phyloP scores from a whole-genome alignment of 805 yeast genomes.

The Kuraishia ogatae region DNA sequence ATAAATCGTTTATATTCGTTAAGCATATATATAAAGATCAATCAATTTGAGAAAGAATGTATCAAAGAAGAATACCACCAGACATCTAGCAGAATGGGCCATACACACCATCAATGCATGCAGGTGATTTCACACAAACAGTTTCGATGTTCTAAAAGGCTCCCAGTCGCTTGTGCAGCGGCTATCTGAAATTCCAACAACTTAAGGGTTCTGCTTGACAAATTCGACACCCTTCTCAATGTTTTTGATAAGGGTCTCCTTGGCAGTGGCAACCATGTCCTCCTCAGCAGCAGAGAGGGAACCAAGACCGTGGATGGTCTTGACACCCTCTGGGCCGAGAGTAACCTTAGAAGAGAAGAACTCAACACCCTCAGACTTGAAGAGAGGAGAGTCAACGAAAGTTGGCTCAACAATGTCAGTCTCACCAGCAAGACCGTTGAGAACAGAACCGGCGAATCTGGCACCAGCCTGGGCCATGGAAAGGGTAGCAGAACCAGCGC shows the following conservation, averaged over 20 bases:
- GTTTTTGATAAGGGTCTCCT: conserved; percentile 85
- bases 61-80: conserved; percentile 16
- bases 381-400: conserved; percentile 67
- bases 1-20: neutral
- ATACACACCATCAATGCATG: neutral
- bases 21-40: neutral
- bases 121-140: neutral
- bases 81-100: neutral
- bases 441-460: conserved; percentile 59
- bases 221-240: conserved; percentile 91
- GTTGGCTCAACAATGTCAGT: conserved; percentile 41
- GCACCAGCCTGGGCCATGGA: conserved; percentile 87
- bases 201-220: conserved; percentile 61
- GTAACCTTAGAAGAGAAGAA: conserved; percentile 95
- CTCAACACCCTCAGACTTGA: conserved; percentile 83
- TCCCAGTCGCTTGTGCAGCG: neutral
- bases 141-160: neutral
- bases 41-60: neutral
- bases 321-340: conserved; percentile 86
- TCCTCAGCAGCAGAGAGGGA: conserved; percentile 69
- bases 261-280: conserved; percentile 71
- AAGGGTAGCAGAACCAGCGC: conserved; percentile 78
- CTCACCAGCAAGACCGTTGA: conserved; percentile 45
- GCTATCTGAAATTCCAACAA: neutral
- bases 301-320: conserved; percentile 74